phyloP scores from a whole-genome alignment of 2,329 filamentous ascomycete genomes.

The Plenodomus biglobosus region DNA sequence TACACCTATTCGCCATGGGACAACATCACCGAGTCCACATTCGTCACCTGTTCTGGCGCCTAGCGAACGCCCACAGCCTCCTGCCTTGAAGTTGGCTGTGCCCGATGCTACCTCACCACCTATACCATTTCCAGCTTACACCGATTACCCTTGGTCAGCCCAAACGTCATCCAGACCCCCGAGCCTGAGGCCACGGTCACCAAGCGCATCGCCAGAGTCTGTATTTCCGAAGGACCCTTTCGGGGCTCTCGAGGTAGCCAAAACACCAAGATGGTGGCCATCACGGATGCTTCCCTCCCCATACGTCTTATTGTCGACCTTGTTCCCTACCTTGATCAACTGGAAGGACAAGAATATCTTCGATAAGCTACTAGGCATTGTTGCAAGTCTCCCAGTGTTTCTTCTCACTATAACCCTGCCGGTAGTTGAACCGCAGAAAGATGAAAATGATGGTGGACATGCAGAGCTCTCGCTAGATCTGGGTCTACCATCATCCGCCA shows the following conservation, averaged over 20 bases:
- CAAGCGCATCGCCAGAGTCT: constrained; percentile 54
- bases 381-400: constrained; percentile 89
- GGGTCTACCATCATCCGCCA: constrained; percentile 33
- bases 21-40: constrained; percentile 23
- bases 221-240: constrained; percentile 52
- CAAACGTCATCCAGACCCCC: constrained; percentile 51
- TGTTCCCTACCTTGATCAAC: constrained; percentile 83
- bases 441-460: constrained; percentile 37
- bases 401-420: constrained; percentile 87
- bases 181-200: constrained; percentile 59
- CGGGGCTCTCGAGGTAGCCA: constrained; percentile 43
- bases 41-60: constrained; percentile 34
- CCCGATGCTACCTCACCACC: constrained; percentile 48
- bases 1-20: constrained; percentile 18
- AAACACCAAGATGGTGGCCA: constrained; percentile 75
- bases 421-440: constrained; percentile 72
- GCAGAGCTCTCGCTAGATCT: constrained; percentile 30
- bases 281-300: constrained; percentile 72
- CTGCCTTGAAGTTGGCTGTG: constrained; percentile 47
- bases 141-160: constrained; percentile 55
- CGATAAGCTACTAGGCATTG: constrained; percentile 77
- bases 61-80: constrained; percentile 28
- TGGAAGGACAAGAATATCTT: constrained; percentile 83
- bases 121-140: constrained; percentile 69
- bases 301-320: constrained; percentile 66